Evolutionary conservation across 257 asterid species (phyloP).

Genomic region (Orobanche coerulescens): DNA sequence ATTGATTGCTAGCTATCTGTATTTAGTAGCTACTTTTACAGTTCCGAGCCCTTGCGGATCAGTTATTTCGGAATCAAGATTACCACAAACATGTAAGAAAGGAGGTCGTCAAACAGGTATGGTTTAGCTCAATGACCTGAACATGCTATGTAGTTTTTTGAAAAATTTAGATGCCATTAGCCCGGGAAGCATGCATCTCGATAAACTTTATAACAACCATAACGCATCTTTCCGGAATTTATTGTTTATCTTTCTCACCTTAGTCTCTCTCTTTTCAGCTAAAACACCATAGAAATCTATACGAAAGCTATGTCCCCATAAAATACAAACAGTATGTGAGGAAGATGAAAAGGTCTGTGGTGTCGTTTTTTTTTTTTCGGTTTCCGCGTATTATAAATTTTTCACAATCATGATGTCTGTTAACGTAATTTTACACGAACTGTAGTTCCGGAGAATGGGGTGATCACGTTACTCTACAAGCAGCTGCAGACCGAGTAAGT

Average conservation of each 20-base stretch:
- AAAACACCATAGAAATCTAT: slow-evolving; percentile 54
- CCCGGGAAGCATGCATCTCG: neutral
- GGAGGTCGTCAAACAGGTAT: slow-evolving; percentile 76
- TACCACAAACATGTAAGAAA: slow-evolving; percentile 79
- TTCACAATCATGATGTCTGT: neutral
- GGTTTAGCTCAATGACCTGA: neutral
- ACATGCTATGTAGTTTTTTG: neutral
- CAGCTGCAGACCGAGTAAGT: slow-evolving; percentile 92
- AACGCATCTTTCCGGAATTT: neutral
- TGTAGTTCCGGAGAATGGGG: slow-evolving; percentile 92
- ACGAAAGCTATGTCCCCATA: slow-evolving; percentile 94
- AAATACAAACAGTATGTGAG: slow-evolving; percentile 63
- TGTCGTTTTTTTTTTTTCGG: neutral
- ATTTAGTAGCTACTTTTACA: slow-evolving; percentile 30
- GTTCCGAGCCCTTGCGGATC: slow-evolving; percentile 97
- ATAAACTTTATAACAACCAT: neutral
- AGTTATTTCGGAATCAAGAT: slow-evolving; percentile 64
- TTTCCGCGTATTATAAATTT: neutral
- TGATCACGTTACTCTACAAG: slow-evolving; percentile 95
- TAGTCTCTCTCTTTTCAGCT: slow-evolving; percentile 47
- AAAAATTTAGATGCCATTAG: too few species aligned
- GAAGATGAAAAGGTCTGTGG: slow-evolving; percentile 76
- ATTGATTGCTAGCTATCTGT: slow-evolving; percentile 8
- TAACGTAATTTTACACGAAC: slow-evolving; percentile 21
- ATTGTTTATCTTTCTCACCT: neutral